Base-by-base conservation (phyloP, 495 filamentous ascomycete species). In the Parathielavia hyrcaniae region DNA sequence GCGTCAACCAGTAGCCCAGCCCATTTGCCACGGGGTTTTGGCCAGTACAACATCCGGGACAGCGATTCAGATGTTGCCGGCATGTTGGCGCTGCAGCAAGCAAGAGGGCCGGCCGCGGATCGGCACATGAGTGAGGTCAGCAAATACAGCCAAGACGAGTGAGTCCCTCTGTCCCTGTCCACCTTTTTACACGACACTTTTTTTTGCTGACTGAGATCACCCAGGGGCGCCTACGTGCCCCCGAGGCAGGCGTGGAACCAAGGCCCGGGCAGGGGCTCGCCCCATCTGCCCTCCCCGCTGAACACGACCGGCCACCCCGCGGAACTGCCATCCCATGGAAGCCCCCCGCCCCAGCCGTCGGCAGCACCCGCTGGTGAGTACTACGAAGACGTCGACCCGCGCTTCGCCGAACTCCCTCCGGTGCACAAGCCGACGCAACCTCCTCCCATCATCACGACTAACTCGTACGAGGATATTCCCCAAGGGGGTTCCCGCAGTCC, bases 311-410 rank as follows among this genome's bases (percentile, higher is more conserved):
- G 60, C 17, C 67, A 63, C 19, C 68, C 75, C 9, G 72, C 75
- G 19, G 81, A 82, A 64, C 71, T 62, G 69, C 59, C 56, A 61
- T 61, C 48, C 55, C 63, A 54, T 44, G 64, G 58, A 53, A 67
- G 62, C 59, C 67, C 63, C 50, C 64, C 67, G 47, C 67, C 64
- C 32, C 66, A 63, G 58, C 63, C 56, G 53, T 57, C 64, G 59
- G 45, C 64, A 58, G 50, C 73, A 59, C 49, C 65, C 53, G 60
- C 69, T 72, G 80, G 71, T 69, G 66, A 80, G 57, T 97, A 97
- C 72, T 96, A 92, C 67, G 93, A 98, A 79, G 93, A 97, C 68
- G 86, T 93, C 19, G 91, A 95, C 56, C 93, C 93, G 22, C 86
- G 86, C 41, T 98, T 97, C 69, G 87, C 75, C 43, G 68, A 73